A percentile compares a stretch with the other conserved stretches of the same genome.
phyloP scores from a whole-genome alignment of 2,329 filamentous ascomycete species.

The Paecilomyces variotii region DNA sequence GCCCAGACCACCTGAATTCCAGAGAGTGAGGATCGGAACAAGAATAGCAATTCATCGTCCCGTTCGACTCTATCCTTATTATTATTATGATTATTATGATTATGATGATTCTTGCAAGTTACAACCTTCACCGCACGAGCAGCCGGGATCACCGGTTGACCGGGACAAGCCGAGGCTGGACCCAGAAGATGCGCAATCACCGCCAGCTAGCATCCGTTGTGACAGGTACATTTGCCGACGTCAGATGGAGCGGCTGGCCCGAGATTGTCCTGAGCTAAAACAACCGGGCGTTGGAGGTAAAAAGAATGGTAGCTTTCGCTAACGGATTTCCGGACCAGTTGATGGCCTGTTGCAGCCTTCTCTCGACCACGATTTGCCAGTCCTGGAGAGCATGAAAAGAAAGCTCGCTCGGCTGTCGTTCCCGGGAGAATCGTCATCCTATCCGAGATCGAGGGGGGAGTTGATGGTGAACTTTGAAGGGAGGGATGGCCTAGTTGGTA shows the following conservation, averaged over 20 bases:
- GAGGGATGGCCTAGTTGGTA: neutral
- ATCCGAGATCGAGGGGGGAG: neutral
- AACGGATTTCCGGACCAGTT: neutral
- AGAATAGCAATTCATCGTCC: neutral
- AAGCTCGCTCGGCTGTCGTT: neutral
- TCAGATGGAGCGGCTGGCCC: neutral
- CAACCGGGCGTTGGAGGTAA: neutral
- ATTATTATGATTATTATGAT: no score
- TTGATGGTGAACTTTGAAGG: neutral
- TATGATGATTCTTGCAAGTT: neutral
- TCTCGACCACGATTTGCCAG: neutral
- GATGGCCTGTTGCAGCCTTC: neutral
- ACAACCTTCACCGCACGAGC: neutral
- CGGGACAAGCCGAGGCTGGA: neutral
- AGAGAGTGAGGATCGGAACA: neutral
- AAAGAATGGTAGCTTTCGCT: neutral
- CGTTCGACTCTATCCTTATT: neutral
- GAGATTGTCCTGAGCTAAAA: neutral
- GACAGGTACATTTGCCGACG: neutral
- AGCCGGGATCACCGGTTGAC: neutral
- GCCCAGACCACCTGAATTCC: neutral
- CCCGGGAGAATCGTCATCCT: neutral
- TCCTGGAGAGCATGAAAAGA: neutral
- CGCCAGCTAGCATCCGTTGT: neutral
- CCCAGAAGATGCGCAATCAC: neutral